These are phyloP conservation scores for Magnolia sinica DNA, from an alignment of 164 flowering plant genomes.

Conservation along the genomic window DNA sequence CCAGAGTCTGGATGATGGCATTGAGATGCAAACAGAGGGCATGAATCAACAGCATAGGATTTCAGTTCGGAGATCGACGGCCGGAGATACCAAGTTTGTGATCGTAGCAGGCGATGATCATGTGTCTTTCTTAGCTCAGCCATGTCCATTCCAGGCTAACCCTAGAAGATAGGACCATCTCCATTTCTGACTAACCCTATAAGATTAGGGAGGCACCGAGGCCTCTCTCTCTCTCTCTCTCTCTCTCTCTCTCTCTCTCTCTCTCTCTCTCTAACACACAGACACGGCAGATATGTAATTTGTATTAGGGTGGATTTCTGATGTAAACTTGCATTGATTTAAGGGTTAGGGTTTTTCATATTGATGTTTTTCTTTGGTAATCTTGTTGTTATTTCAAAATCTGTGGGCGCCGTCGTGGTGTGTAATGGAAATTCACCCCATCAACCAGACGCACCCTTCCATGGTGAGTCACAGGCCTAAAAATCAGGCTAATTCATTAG, in stretches of 20 bases:
- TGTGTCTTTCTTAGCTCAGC: slow-evolving; percentile 18
- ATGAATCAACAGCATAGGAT: slow-evolving; percentile 1
- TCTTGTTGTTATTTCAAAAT: too few species aligned
- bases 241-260: slow-evolving; percentile 10
- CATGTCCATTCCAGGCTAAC: slow-evolving; percentile 10
- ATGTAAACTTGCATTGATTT: background rate
- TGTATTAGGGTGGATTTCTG: background rate
- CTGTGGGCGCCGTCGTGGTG: too few species aligned
- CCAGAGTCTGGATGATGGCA: background rate
- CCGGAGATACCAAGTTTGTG: slow-evolving; percentile 15
- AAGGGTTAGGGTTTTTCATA: background rate
- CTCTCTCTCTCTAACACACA: too few species aligned
- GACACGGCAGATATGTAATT: background rate
- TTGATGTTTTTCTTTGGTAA: too few species aligned
- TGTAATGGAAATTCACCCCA: too few species aligned
- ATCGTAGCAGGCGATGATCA: slow-evolving; percentile 15
- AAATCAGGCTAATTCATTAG: too few species aligned
- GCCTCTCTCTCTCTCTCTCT: background rate
- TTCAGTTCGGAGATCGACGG: background rate
- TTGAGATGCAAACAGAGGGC: slow-evolving; percentile 12
- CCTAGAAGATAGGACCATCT: background rate
- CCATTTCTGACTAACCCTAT: background rate
- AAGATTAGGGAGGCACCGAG: too few species aligned
- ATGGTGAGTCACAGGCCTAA: too few species aligned
- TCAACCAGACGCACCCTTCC: too few species aligned